Evolutionary conservation across 2,329 filamentous ascomycete genomes (phyloP).

Genomic region (Trichoderma sp.): DNA sequence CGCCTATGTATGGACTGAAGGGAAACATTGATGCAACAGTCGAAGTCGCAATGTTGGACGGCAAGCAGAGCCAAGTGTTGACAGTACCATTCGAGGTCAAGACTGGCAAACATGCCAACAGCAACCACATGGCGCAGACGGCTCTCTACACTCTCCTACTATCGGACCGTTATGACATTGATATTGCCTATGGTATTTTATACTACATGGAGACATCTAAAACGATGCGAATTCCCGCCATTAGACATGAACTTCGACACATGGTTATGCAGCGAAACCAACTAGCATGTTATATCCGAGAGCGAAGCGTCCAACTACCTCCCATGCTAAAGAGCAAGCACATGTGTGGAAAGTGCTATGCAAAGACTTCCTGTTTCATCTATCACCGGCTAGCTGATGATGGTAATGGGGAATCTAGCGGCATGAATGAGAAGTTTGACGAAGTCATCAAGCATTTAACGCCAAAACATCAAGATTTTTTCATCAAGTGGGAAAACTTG

Average conservation of each 20-base stretch:
- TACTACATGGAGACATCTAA: conserved; percentile 94
- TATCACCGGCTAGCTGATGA: conserved; percentile 90
- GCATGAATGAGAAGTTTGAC: conserved; percentile 77
- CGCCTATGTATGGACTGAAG: conserved; percentile 93
- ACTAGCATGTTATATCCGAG: conserved; percentile 78
- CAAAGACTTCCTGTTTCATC: conserved; percentile 84
- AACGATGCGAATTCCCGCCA: conserved; percentile 78
- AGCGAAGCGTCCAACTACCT: conserved; percentile 75
- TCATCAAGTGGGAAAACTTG: conserved; percentile 90
- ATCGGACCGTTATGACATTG: conserved; percentile 91
- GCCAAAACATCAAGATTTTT: conserved; percentile 73
- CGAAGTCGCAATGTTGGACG: conserved; percentile 77
- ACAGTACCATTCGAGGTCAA: conserved; percentile 95
- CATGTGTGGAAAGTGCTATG: conserved; percentile 84
- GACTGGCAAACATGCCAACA: conserved; percentile 80
- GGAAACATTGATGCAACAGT: conserved; percentile 98
- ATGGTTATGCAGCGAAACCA: conserved; percentile 97
- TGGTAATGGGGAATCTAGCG: conserved; percentile 77
- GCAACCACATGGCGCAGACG: conserved; percentile 87
- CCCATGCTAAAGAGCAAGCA: conserved; percentile 81
- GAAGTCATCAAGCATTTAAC: conserved; percentile 78
- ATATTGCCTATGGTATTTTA: conserved; percentile 84
- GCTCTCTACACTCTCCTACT: conserved; percentile 89
- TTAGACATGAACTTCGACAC: conserved; percentile 84
- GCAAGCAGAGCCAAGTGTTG: conserved; percentile 62